Evolutionary conservation across 1,284 basidiomycete genomes (phyloP), one percentile per base, ranked within the genome.

Genomic region (Vanrija sp.): DNA sequence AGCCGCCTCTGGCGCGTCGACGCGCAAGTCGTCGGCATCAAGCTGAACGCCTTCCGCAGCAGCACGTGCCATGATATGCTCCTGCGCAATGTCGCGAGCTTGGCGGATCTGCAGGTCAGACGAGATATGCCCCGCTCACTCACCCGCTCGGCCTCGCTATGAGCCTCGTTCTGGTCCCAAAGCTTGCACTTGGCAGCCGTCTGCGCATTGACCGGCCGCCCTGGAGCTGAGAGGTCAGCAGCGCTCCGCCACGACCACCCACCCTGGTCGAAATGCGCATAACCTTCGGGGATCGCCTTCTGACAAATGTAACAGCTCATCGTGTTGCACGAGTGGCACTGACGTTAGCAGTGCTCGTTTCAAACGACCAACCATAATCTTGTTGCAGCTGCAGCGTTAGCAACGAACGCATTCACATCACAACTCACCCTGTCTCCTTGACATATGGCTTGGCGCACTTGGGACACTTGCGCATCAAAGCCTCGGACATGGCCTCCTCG

Each of bases 401-500:
- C n/a, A 23, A 50, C 19, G 10, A 18, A 48, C 25, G 20, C 19
- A 12, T 57, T 35, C 31, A 18, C 38, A 23, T 80, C 85, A n/a
- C 84, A 59, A 82, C 74, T 71, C 86, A 91, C 64, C 73, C 75
- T 1, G 44, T 45, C 37, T 72, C 69, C 45, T 77, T 77, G 53
- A 75, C 51, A 44, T 69, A 73, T 0, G 75, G 64, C 49, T 72
- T 70, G 2, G 49, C 24, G 54, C 75, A 77, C 25, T 61, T 64
- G 0, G 89, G 89, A 72, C 90, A 94, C 58, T 85, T 86, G 37
- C 89, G 81, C 82, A 90, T 87, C 27, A 92, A 77, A 2, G 90
- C 89, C 46, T 81, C 80, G 35, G 88, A 88, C 89, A 94, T 92
- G 4, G 89, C 90, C 69, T 94, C 90, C 67, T 93, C 90, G 36